These are phyloP conservation scores for Sanghuangporus sanghuang DNA, from an alignment of 1,284 basidiomycete species.

Conservation along the genomic window DNA sequence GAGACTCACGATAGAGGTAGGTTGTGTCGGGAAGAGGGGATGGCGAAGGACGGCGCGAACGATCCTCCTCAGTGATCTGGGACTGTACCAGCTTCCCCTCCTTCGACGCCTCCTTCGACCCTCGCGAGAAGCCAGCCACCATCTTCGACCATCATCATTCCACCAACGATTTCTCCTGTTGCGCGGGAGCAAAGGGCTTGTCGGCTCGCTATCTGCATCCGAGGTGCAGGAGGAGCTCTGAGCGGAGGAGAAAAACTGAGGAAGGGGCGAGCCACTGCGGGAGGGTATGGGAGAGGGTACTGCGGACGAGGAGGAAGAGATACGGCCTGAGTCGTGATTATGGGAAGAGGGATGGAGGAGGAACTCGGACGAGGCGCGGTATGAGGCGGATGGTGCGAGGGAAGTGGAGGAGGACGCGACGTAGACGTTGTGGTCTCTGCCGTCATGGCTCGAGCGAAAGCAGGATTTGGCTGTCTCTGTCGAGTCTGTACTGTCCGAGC, in stretches of 20 bases:
- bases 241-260: slow-evolving; percentile 34
- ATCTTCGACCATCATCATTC: slow-evolving; percentile 40
- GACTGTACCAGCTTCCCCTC: slow-evolving; percentile 29
- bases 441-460: slow-evolving; percentile 5
- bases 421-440: slow-evolving; percentile 7
- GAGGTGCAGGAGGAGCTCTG: slow-evolving; percentile 51
- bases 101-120: slow-evolving; percentile 35
- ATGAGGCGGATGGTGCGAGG: slow-evolving; percentile 6
- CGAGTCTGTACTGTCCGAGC: slow-evolving; percentile 36
- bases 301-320: slow-evolving; percentile 10
- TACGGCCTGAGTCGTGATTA: not conserved
- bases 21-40: slow-evolving; percentile 76
- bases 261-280: slow-evolving; percentile 31
- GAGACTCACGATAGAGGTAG: slow-evolving; percentile 68
- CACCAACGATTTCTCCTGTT: slow-evolving; percentile 34
- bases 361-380: slow-evolving; percentile 11
- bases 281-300: slow-evolving; percentile 26
- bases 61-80: slow-evolving; percentile 48
- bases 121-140: slow-evolving; percentile 45
- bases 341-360: slow-evolving; percentile 10
- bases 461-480: slow-evolving; percentile 28
- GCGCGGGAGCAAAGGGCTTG: slow-evolving; percentile 43
- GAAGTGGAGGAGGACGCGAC: slow-evolving; percentile 14
- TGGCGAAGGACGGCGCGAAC: slow-evolving; percentile 57
- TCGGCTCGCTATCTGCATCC: slow-evolving; percentile 61